These are phyloP conservation scores for Russula ochroleuca DNA, from an alignment of 768 basidiomycete genomes.

Conservation along the genomic window DNA sequence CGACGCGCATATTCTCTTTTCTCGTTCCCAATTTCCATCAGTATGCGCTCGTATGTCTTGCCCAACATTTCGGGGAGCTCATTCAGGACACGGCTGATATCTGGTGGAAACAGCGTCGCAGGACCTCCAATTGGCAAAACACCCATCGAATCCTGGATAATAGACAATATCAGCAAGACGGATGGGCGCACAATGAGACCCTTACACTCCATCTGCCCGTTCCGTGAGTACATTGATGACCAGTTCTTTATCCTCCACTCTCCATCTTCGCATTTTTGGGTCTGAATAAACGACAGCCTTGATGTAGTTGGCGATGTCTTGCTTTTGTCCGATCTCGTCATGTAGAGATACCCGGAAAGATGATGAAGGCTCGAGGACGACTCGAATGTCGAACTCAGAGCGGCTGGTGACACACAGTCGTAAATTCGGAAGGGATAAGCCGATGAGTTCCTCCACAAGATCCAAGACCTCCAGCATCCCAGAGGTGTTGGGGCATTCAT, in stretches of 20 bases:
- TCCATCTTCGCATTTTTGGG: neutral
- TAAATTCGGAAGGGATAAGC: neutral
- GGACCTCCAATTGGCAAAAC: neutral
- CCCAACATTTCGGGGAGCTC: neutral
- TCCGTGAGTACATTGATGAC: neutral
- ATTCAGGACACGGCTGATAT: neutral
- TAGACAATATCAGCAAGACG: neutral
- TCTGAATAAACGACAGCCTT: neutral
- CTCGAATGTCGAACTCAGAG: neutral
- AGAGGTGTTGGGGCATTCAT: conserved; percentile 4
- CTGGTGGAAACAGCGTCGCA: neutral
- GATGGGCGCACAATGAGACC: neutral
- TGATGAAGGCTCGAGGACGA: neutral
- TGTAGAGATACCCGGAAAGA: neutral
- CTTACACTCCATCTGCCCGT: conserved; percentile 8
- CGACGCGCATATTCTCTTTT: neutral
- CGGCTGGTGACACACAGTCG: conserved; percentile 4
- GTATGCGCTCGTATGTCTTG: conserved; percentile 2
- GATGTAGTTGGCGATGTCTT: neutral
- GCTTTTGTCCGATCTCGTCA: neutral
- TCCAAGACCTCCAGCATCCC: neutral
- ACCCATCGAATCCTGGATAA: conserved; percentile 4
- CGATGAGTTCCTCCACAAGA: neutral
- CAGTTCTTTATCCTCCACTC: neutral
- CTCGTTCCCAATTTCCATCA: neutral